These are phyloP conservation scores for Suillus decipiens DNA, from an alignment of 768 basidiomycete genomes.

Conservation along the genomic window DNA sequence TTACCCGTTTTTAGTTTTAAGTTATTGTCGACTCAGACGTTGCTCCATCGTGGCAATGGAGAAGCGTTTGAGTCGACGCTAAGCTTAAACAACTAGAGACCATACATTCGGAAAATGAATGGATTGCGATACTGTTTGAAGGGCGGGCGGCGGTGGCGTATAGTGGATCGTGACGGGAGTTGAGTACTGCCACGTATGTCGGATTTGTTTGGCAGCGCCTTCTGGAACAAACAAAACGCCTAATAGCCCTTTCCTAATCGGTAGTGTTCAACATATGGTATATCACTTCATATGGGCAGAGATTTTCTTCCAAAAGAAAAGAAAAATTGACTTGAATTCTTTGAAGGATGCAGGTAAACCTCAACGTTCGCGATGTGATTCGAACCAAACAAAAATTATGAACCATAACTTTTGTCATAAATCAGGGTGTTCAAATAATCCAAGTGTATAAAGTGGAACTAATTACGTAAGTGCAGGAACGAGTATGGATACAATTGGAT, in stretches of 20 bases:
- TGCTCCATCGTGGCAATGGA: no score
- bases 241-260: background rate
- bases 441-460: background rate
- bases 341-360: background rate
- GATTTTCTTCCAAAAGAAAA: no score
- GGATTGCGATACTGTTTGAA: background rate
- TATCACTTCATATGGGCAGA: background rate
- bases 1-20: no score
- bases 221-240: background rate
- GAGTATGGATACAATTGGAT: background rate
- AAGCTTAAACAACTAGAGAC: background rate
- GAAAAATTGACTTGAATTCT: background rate
- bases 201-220: background rate
- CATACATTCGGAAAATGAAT: background rate
- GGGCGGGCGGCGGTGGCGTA: background rate
- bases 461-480: background rate
- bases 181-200: no score
- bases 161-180: background rate
- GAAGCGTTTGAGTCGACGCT: background rate
- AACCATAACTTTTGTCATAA: background rate
- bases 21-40: no score
- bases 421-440: background rate
- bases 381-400: background rate
- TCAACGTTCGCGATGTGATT: background rate
- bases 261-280: background rate